These are phyloP conservation scores for Brassica carinata DNA, from an alignment of 345 rosid genomes.

Conservation along the genomic window DNA sequence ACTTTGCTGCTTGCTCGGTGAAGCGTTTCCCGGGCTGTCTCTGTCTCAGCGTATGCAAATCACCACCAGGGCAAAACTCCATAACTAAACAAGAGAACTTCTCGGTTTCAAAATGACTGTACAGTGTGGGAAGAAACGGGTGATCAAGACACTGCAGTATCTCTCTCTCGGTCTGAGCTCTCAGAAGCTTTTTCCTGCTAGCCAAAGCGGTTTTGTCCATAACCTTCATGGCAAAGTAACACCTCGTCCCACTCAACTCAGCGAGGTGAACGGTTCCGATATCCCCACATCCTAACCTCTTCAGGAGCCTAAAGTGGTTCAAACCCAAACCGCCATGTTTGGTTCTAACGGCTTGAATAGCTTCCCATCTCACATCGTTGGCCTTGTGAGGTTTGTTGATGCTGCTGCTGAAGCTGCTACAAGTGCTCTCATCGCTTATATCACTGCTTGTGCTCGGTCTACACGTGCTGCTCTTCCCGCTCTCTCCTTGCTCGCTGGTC, in stretches of 20 bases:
- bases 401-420: conserved; percentile 81
- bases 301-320: conserved; percentile 75
- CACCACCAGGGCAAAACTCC: conserved; percentile 94
- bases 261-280: conserved; percentile 83
- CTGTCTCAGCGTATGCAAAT: conserved; percentile 80
- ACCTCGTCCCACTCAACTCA: conserved; percentile 65
- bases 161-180: conserved; percentile 87
- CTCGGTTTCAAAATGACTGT: conserved; percentile 79
- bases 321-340: conserved; percentile 70
- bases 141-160: conserved; percentile 76
- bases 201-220: conserved; percentile 78
- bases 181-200: conserved; percentile 74
- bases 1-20: conserved; percentile 83
- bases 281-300: conserved; percentile 80
- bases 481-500: conserved; percentile 53
- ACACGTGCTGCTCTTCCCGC: conserved; percentile 68
- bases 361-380: conserved; percentile 79
- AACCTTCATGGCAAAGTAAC: conserved; percentile 80
- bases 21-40: conserved; percentile 82
- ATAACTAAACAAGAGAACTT: conserved; percentile 84
- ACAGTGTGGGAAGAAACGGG: conserved; percentile 80
- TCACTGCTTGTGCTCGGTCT: conserved; percentile 81
- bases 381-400: conserved; percentile 80
- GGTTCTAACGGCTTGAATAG: conserved; percentile 70
- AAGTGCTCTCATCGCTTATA: conserved; percentile 75